Evolutionary conservation across 1,284 basidiomycete genomes (phyloP), one percentile per base, ranked within the genome.

Genomic region (Mycena citricolor): DNA sequence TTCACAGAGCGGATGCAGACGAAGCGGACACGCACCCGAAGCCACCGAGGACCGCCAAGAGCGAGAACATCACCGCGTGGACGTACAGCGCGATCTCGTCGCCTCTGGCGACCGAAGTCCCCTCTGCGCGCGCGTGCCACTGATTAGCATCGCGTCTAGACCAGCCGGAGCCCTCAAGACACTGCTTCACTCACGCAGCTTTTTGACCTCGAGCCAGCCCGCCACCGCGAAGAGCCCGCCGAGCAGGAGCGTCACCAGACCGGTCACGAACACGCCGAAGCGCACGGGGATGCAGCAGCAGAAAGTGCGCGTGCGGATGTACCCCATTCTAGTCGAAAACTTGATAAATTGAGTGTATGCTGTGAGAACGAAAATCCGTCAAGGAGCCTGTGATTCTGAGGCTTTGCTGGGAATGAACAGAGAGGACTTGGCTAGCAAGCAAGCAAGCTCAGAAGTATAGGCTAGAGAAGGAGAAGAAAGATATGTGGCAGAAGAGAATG

Each of bases 221-320:
- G 67, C 54, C 13, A 62, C 67, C 34, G 76, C 68, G 4, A 73
- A 51, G 16, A 71, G 51, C 3, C 65, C 66, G 14, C 72, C 69
- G 12, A 63, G 58, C 23, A 71, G 43, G 52, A 76, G 63, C 25
- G 69, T 67, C 20, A 77, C 47, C 16, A 76, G 56, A 20, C 74
- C 12, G 68, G 70, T 67, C 52, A 82, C 67, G 61, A 82, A 77
- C 33, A 81, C 78, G 47, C 76, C 79, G 29, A 75, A 62, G 44
- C 79, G 70, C 55, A 83, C 76, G 29, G 80, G 76, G 51, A 83
- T 69, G 59, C 78, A 81, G 62, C 71, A 79, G 61, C 76, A 81
- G 62, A 81, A 83, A 47, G 60, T 71, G 41, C 67, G 68, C 19
- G 68, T 68, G 38, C 64, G 68, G 52, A 69, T 62, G 57, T 65